Conservation (phyloP, 768 basidiomycete species). For the Calocera cornea region DNA sequence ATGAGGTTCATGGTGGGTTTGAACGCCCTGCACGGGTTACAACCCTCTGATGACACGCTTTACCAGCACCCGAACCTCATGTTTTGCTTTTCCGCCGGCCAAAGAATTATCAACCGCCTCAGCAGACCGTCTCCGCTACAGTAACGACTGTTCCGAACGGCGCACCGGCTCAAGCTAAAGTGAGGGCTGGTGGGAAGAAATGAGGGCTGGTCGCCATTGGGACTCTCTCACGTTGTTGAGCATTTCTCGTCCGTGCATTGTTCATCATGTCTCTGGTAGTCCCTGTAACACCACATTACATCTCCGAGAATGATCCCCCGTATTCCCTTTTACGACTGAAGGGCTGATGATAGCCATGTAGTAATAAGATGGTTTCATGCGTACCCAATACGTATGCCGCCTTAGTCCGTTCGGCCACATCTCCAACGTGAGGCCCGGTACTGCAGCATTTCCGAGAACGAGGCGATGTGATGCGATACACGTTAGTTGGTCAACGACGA, state of each 20-base stretch:
- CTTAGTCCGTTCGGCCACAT: too few species aligned
- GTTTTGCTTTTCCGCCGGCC: constrained; percentile 81
- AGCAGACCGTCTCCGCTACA: background rate
- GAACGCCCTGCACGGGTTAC: background rate
- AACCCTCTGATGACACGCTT: constrained; percentile 5
- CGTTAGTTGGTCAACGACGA: too few species aligned
- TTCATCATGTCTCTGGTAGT: background rate
- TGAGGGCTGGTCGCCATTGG: background rate
- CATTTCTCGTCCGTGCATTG: background rate
- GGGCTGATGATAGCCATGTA: too few species aligned
- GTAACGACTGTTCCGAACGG: background rate
- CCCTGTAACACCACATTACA: background rate
- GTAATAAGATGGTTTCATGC: too few species aligned
- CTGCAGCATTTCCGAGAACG: too few species aligned
- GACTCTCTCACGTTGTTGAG: background rate
- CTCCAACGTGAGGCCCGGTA: too few species aligned
- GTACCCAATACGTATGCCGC: too few species aligned
- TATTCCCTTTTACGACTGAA: too few species aligned
- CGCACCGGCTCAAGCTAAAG: background rate
- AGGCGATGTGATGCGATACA: too few species aligned
- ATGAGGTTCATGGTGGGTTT: constrained; percentile 78
- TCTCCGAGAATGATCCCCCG: background rate
- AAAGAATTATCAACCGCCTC: constrained; percentile 20
- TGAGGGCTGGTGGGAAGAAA: background rate
- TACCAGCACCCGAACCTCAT: constrained; percentile 76